Conservation (phyloP, 1,284 basidiomycete genomes). For the Trametes versicolor region DNA sequence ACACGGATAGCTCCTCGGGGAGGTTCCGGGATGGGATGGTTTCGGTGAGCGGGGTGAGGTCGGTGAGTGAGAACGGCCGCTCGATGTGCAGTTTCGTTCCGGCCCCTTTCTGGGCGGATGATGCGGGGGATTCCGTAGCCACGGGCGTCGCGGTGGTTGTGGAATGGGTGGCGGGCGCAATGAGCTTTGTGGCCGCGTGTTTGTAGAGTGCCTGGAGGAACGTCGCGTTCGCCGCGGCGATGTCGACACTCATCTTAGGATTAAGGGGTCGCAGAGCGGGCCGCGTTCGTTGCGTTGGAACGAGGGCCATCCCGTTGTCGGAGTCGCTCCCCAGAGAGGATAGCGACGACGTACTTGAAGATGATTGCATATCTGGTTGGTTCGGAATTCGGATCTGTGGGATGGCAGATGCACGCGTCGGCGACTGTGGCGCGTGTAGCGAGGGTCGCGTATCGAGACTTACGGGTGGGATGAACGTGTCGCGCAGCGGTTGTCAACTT, state of each 20-base stretch:
- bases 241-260: slow-evolving; percentile 9
- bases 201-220: neutral
- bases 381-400: neutral
- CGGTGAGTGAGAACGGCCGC: slow-evolving; percentile 23
- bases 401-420: neutral
- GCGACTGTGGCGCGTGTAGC: neutral
- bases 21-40: slow-evolving; percentile 40
- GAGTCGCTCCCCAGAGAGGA: no score
- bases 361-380: neutral
- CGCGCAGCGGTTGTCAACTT: no score
- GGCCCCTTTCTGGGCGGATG: neutral
- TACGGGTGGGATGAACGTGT: neutral
- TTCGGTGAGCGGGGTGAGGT: slow-evolving; percentile 39
- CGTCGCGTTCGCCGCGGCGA: slow-evolving; percentile 4
- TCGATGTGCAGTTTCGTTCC: neutral
- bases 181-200: neutral
- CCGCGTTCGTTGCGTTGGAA: neutral
- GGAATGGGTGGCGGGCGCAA: neutral
- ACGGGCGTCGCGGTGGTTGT: neutral
- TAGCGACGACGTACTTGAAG: neutral
- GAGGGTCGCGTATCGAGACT: neutral
- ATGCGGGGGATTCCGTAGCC: neutral
- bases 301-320: neutral
- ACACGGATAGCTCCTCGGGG: slow-evolving; percentile 45
- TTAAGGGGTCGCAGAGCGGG: neutral